Evolutionary conservation across 768 basidiomycete species (phyloP).

Genomic region (Omphalotus guepiniiformis): DNA sequence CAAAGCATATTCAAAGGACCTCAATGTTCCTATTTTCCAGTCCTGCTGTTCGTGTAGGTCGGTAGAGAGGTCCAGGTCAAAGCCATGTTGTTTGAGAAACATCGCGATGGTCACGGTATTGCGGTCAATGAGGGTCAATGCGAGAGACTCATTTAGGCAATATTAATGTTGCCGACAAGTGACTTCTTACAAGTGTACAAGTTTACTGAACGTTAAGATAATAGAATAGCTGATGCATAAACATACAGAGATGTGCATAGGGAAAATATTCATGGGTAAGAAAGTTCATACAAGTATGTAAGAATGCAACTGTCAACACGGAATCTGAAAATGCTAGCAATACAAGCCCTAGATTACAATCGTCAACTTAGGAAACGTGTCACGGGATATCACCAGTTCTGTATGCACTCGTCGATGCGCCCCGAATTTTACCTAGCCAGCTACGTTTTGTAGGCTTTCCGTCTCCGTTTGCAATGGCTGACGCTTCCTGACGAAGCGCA

Average conservation of each 20-base stretch:
- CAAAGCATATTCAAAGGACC: constrained; percentile 44
- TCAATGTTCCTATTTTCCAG: constrained; percentile 52
- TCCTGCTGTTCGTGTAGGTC: constrained; percentile 53
- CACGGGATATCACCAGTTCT: too few relatives aligned
- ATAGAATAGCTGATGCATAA: too few relatives aligned
- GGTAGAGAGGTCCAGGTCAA: constrained; percentile 46
- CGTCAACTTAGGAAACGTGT: too few relatives aligned
- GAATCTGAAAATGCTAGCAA: too few relatives aligned
- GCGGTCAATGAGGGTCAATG: background rate
- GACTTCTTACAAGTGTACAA: background rate
- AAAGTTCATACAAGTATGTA: too few relatives aligned
- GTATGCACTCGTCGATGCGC: constrained; percentile 37
- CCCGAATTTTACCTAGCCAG: constrained; percentile 71
- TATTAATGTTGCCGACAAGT: background rate
- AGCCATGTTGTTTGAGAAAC: constrained; percentile 36
- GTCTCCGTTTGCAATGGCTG: constrained; percentile 21
- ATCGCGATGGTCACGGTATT: constrained; percentile 19
- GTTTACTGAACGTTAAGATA: too few relatives aligned
- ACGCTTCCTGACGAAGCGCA: background rate
- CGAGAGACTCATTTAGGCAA: background rate
- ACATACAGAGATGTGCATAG: too few relatives aligned
- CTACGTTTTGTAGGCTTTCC: constrained; percentile 53
- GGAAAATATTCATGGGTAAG: too few relatives aligned
- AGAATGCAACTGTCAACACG: too few relatives aligned
- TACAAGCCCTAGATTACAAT: background rate